Evolutionary conservation across 345 rosid genomes (phyloP), one percentile per base, ranked within the genome.

Genomic region (Arabidopsis suecica): DNA sequence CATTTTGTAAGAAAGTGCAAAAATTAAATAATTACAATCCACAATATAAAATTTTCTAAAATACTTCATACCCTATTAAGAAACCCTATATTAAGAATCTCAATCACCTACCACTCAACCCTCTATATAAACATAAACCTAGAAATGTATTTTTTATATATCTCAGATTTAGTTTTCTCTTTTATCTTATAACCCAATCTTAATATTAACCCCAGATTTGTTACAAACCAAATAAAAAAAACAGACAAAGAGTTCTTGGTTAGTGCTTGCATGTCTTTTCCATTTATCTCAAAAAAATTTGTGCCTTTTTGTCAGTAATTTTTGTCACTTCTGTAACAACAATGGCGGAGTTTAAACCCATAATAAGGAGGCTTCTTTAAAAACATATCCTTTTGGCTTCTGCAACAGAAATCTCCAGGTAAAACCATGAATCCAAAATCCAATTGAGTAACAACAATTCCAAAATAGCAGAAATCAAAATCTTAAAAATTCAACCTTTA

Each of bases 231-330:
- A 41, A 50, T 9, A 48, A 30, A 25, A 14, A 33, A 62, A 30
- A n/a, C 6, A 55, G 59, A 36, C 33, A 63, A 16, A 56, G 9
- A 50, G 37, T 54, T 69, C 61, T 58, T 48, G 53, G 49, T 45
- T 69, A 30, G 38, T 44, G 42, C 37, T 72, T 78, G 77, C 77
- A 72, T 78, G 81, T 55, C 81, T 60, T 77, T 68, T 78, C 41
- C 42, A 36, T 59, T 78, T 16, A 78, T 60, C 64, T 65, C 45
- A n/a, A 48, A 45, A 48, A 60, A 58, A 5, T 25, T 47, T 54
- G 61, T 41, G 37, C 40, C 71, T n/a, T 47, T 49, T 69, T 32
- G 65, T 69, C 69, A 38, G 61, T 68, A 11, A 14, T 28, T 36
- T n/a, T 20, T 70, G 56, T 58, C 77, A 49, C 61, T 50, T 78